These are phyloP conservation scores for Helianthus annuus DNA, from an alignment of 129 eudicot species.

Conservation along the genomic window HanXRQr2.0-SUNRISE NC_035445.2:165418881-165419380, in stretches of 20 bases:
- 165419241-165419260: not conserved
- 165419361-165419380: no score
- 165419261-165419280: no score
- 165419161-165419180: not conserved
- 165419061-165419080: not conserved
- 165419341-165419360: no score
- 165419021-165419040: slow-evolving; percentile 81
- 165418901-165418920: not conserved
- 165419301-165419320: no score
- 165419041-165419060: slow-evolving; percentile 77
- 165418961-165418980: slow-evolving; percentile 89
- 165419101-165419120: not conserved
- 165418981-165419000: slow-evolving; percentile 73
- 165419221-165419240: no score
- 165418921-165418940: slow-evolving; percentile 62
- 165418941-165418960: slow-evolving; percentile 74
- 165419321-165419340: no score
- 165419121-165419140: not conserved
- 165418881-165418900: not conserved
- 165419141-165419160: not conserved
- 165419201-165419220: no score
- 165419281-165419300: no score
- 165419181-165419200: not conserved
- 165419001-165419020: slow-evolving; percentile 62
- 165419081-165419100: not conserved